Conservation (phyloP, 1,139 yeast species). For the Blastobotrys proliferans region DNA sequence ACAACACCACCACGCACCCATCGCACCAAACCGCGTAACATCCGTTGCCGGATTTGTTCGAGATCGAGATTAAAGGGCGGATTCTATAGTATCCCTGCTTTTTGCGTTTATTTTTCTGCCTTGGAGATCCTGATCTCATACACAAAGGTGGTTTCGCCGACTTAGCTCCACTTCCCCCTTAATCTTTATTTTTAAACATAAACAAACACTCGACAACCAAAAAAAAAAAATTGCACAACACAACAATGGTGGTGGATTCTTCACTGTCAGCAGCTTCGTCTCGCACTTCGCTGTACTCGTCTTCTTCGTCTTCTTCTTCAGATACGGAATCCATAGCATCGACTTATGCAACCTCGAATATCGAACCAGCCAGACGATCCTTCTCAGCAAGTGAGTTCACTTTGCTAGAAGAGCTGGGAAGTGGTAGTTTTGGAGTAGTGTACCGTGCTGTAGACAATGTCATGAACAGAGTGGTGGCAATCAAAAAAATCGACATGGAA, state of each 20-base stretch:
- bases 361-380: conserved; percentile 22
- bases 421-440: conserved; percentile 88
- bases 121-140: no score
- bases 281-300: background rate
- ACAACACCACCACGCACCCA: no score
- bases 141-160: no score
- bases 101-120: no score
- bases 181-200: background rate
- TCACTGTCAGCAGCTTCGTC: background rate
- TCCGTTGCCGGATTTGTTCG: no score
- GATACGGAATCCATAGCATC: conserved; percentile 8
- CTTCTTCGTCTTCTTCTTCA: conserved; percentile 7
- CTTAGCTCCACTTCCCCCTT: no score
- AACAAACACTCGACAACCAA: background rate
- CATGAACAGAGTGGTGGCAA: conserved; percentile 19
- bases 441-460: conserved; percentile 60
- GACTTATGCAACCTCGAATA: background rate
- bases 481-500: conserved; percentile 61
- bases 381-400: conserved; percentile 49
- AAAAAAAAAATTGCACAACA: background rate
- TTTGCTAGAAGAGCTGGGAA: conserved; percentile 72
- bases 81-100: no score
- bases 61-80: no score
- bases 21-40: no score
- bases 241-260: conserved; percentile 1